phyloP scores from a whole-genome alignment of 371 early-diverging fungal species.

The Saksenaea oblongispora region DNA sequence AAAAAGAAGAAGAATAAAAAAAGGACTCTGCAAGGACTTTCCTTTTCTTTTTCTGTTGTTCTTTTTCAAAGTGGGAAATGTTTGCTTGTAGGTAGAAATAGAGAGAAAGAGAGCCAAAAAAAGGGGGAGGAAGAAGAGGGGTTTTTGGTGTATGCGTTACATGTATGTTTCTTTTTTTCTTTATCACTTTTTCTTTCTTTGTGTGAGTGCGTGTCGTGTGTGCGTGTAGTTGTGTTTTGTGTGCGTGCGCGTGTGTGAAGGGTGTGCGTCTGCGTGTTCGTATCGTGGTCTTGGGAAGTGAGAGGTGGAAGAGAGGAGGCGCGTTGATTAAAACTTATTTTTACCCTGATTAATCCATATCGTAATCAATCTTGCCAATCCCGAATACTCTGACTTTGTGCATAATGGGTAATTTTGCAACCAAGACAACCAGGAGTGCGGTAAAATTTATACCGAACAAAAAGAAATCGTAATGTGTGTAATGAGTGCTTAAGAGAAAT shows the following conservation, averaged over 20 bases:
- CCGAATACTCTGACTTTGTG: slow-evolving; percentile 96
- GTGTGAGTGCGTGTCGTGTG: background rate
- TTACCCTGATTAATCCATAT: slow-evolving; percentile 17
- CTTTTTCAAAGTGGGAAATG: background rate
- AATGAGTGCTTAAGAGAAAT: slow-evolving; percentile 93
- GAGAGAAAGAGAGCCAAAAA: background rate
- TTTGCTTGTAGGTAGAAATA: background rate
- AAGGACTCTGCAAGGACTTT: background rate
- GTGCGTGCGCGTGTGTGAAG: background rate
- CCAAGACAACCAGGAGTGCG: slow-evolving; percentile 77
- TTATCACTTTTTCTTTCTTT: background rate
- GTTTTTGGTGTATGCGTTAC: background rate
- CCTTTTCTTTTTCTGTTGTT: background rate
- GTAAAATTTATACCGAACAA: slow-evolving; percentile 88
- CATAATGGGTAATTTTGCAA: slow-evolving; percentile 94
- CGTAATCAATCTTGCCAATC: slow-evolving; percentile 50
- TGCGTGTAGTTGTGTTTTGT: background rate
- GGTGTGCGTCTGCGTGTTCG: background rate
- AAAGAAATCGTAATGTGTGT: slow-evolving; percentile 88
- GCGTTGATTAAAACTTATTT: background rate
- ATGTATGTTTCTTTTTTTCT: background rate
- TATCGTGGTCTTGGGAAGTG: background rate
- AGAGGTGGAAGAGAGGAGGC: no score
- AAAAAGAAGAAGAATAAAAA: background rate
- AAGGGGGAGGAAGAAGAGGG: background rate